Percentiles rank a stretch among this genome's conserved stretches.
Evolutionary conservation across 129 eudicot genomes (phyloP).

Genomic region (Centella asiatica): DNA sequence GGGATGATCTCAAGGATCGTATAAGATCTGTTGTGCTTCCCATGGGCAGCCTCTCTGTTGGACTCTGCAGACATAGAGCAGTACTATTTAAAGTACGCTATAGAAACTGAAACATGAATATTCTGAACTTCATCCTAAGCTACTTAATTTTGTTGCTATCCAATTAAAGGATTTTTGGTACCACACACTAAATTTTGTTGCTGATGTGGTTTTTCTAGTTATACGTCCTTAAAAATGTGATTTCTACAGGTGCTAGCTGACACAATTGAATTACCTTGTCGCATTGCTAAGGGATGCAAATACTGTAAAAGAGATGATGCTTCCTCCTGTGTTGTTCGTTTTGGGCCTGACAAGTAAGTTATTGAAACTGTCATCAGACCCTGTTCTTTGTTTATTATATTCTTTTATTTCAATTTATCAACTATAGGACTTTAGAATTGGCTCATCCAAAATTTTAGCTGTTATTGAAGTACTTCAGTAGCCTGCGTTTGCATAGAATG

Average conservation of each 20-base stretch:
- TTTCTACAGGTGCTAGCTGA: constrained; percentile 77
- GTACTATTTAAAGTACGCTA: constrained; percentile 73
- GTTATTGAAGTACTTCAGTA: too few relatives aligned
- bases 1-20: constrained; percentile 57
- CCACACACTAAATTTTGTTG: not conserved
- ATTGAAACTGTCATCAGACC: not conserved
- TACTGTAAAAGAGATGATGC: constrained; percentile 66
- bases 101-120: not conserved
- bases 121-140: not conserved
- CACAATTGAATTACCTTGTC: constrained; percentile 70
- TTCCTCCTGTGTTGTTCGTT: constrained; percentile 77
- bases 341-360: constrained; percentile 52
- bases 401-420: too few relatives aligned
- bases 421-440: too few relatives aligned
- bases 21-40: constrained; percentile 68
- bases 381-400: not conserved
- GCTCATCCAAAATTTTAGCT: too few relatives aligned
- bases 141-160: not conserved
- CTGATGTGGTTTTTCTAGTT: not conserved
- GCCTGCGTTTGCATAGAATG: too few relatives aligned
- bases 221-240: too few relatives aligned
- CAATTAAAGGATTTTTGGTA: not conserved
- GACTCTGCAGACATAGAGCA: constrained; percentile 90
- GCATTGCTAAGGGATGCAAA: constrained; percentile 81
- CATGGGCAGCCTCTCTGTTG: constrained; percentile 71